Percentiles rank a stretch among this genome's conserved stretches.
These are phyloP conservation scores for Schwanniomyces etchellsii DNA, from an alignment of 1,139 yeast genomes.

Conservation along the genomic window DNA sequence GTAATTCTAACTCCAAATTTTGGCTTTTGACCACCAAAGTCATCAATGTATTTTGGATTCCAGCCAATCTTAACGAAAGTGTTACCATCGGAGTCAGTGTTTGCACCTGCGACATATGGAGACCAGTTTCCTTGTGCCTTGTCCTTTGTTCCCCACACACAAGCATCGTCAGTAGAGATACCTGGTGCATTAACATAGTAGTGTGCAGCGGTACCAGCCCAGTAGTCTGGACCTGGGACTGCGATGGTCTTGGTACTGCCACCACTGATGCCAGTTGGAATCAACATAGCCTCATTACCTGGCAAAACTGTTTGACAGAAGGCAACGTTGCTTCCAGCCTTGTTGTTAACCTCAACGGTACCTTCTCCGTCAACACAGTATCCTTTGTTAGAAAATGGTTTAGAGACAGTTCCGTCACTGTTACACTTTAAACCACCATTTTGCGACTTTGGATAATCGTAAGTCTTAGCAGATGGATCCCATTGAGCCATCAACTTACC, in stretches of 20 bases:
- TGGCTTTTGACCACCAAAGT: conserved; percentile 52
- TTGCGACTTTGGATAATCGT: conserved; percentile 65
- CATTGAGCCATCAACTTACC: conserved; percentile 79
- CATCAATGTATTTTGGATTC: conserved; percentile 80
- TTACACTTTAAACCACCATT: conserved; percentile 81
- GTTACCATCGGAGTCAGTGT: conserved; percentile 60
- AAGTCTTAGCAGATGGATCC: conserved; percentile 57
- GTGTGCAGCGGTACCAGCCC: conserved; percentile 79
- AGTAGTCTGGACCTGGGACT: conserved; percentile 75
- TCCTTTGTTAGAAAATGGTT: conserved; percentile 51
- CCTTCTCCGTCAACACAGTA: conserved; percentile 78
- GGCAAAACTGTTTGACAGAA: conserved; percentile 92
- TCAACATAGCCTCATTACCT: conserved; percentile 90
- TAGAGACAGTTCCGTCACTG: conserved; percentile 59
- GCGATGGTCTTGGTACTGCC: conserved; percentile 53
- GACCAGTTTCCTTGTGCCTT: conserved; percentile 85
- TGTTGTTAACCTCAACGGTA: conserved; percentile 57
- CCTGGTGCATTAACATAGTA: conserved; percentile 87
- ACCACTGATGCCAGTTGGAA: conserved; percentile 63
- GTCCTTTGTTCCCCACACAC: conserved; percentile 73
- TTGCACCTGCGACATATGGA: conserved; percentile 89
- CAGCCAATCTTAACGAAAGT: conserved; percentile 83
- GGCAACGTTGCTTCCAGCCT: conserved; percentile 52
- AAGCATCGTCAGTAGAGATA: conserved; percentile 66
- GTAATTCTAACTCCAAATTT: conserved; percentile 66